phyloP scores from a whole-genome alignment of 2,329 filamentous ascomycete species.

The Fusarium sp. region DNA sequence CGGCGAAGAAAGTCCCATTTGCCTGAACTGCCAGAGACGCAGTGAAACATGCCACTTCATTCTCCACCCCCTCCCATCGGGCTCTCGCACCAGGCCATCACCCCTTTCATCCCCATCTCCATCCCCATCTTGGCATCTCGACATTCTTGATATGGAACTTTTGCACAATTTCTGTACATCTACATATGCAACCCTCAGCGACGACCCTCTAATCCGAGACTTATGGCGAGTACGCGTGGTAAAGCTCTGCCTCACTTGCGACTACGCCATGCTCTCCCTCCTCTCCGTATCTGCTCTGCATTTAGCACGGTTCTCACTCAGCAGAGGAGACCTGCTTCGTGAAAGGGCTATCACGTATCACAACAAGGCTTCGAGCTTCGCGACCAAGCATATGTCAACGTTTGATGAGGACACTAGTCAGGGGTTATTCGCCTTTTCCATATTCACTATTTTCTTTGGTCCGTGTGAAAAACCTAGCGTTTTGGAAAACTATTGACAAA shows the following conservation, averaged over 20 bases:
- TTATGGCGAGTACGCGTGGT: background rate
- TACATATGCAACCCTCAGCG: too few species aligned
- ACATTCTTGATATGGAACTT: too few species aligned
- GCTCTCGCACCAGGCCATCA: too few species aligned
- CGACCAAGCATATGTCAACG: background rate
- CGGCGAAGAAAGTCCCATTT: too few species aligned
- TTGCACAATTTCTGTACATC: too few species aligned
- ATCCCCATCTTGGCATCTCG: too few species aligned
- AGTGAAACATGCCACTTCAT: too few species aligned
- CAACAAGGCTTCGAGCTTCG: background rate
- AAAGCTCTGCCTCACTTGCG: background rate
- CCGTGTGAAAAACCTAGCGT: rapidly evolving
- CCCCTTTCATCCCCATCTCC: too few species aligned
- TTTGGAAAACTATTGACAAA: background rate
- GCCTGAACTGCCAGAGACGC: too few species aligned
- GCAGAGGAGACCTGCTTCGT: background rate
- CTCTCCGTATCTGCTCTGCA: background rate
- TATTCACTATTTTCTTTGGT: background rate
- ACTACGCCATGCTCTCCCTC: background rate
- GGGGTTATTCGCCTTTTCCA: background rate
- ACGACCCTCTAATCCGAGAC: background rate
- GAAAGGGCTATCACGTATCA: background rate
- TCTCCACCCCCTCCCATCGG: too few species aligned
- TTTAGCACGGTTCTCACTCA: background rate
- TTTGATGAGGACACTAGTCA: background rate